phyloP scores from a whole-genome alignment of 306 rosid species.

The Prunus kanzakura region DNA sequence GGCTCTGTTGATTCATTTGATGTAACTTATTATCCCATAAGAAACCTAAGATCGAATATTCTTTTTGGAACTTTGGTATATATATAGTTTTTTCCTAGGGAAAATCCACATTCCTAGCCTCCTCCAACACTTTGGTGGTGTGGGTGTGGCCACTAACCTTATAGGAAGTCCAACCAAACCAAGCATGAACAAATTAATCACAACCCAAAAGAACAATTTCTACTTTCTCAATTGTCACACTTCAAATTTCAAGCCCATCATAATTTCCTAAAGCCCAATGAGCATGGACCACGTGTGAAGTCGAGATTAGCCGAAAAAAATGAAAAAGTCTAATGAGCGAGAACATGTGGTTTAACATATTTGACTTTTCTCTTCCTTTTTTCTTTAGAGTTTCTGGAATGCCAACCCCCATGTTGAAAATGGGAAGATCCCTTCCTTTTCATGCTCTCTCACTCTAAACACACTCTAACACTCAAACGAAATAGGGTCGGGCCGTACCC shows the following conservation, averaged over 20 bases:
- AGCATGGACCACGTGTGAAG: neutral
- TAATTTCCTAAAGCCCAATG: neutral
- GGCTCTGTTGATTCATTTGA: too few relatives aligned
- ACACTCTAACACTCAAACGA: neutral
- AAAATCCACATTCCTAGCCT: too few relatives aligned
- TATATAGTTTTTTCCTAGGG: too few relatives aligned
- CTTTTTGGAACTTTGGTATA: too few relatives aligned
- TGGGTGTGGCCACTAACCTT: too few relatives aligned
- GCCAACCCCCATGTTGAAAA: conserved; percentile 49
- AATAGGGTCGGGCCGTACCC: neutral
- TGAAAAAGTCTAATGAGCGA: conserved; percentile 4
- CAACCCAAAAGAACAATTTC: neutral
- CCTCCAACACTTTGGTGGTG: neutral
- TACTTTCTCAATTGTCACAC: neutral
- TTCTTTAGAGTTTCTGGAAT: conserved; percentile 7
- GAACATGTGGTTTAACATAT: conserved; percentile 8
- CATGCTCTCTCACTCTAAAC: too few relatives aligned
- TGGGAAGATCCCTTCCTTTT: neutral
- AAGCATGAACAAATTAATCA: neutral
- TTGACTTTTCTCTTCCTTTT: neutral
- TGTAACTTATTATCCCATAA: too few relatives aligned
- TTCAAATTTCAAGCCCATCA: too few relatives aligned
- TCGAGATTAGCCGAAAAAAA: neutral
- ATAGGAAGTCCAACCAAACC: neutral
- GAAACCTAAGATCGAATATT: too few relatives aligned